Conservation (phyloP, 2,329 filamentous ascomycete species). For the Ceratocystis diversiconidia region DNA sequence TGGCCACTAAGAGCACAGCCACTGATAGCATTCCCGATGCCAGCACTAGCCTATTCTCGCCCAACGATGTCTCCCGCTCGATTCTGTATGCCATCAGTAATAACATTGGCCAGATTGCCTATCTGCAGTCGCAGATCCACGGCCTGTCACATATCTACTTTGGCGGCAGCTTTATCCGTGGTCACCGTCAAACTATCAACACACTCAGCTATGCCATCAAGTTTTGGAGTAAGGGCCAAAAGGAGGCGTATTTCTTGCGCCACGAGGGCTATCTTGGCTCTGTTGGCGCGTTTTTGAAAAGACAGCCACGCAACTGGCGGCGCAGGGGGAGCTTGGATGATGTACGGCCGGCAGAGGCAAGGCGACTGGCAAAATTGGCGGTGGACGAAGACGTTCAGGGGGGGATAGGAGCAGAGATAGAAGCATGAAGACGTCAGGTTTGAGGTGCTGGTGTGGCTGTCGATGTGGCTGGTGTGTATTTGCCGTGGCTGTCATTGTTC, state of each 20-base stretch:
- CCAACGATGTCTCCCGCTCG: conserved; percentile 77
- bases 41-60: conserved; percentile 45
- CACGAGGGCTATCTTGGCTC: conserved; percentile 93
- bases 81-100: conserved; percentile 92
- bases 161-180: conserved; percentile 89
- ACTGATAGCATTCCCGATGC: conserved; percentile 53
- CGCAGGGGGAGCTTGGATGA: conserved; percentile 63
- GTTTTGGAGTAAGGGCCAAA: conserved; percentile 89
- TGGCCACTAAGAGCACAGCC: conserved; percentile 53
- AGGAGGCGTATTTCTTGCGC: conserved; percentile 88
- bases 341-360: conserved; percentile 22
- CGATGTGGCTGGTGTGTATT: neutral
- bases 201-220: conserved; percentile 92
- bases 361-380: conserved; percentile 21
- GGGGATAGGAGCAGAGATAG: no score
- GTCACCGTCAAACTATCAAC: conserved; percentile 95
- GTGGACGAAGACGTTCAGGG: neutral
- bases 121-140: conserved; percentile 93
- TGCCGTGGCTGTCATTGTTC: neutral
- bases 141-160: conserved; percentile 89
- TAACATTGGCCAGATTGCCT: conserved; percentile 96
- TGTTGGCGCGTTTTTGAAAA: conserved; percentile 85
- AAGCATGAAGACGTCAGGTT: neutral
- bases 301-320: conserved; percentile 84
- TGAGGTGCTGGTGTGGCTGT: neutral